A percentile compares a stretch with the other conserved stretches of the same genome.
Evolutionary conservation across 2,329 filamentous ascomycete species (phyloP).

Genomic region (Fusarium falciforme): DNA sequence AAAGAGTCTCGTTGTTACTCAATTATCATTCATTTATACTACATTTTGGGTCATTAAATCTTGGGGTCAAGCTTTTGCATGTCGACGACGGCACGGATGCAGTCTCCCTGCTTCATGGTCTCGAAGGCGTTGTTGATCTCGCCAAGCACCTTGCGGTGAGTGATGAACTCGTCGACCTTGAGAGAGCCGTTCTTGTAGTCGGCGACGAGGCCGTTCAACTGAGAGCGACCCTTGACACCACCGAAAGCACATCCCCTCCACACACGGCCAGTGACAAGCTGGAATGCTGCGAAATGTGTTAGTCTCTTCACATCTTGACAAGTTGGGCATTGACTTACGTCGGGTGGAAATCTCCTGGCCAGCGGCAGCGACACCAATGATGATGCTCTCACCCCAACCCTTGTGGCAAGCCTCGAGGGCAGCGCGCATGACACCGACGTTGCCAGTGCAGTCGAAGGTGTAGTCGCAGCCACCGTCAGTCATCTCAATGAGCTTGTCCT

Average conservation of each 20-base stretch:
- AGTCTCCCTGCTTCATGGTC: constrained; percentile 96
- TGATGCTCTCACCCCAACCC: constrained; percentile 97
- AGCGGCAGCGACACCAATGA: constrained; percentile 96
- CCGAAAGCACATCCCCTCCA: constrained; percentile 99
- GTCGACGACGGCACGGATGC: constrained; percentile 92
- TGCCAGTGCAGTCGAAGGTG: constrained; percentile 99
- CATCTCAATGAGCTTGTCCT: constrained; percentile 95
- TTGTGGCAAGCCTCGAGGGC: constrained; percentile 99
- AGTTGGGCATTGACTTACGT: constrained; percentile 69
- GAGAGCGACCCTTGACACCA: constrained; percentile 95
- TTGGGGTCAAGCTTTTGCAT: constrained; percentile 56
- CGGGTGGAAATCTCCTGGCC: constrained; percentile 95
- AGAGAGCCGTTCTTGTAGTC: constrained; percentile 92
- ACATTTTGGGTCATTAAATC: constrained; percentile 42
- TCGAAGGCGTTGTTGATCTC: constrained; percentile 93
- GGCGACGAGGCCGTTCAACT: constrained; percentile 86
- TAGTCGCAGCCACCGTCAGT: constrained; percentile 98
- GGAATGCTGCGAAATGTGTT: constrained; percentile 77
- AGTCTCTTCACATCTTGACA: constrained; percentile 22
- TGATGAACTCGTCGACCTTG: constrained; percentile 99
- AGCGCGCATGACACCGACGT: constrained; percentile 94
- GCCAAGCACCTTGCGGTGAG: constrained; percentile 84
- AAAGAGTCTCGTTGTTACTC: constrained; percentile 25
- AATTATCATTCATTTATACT: constrained; percentile 39
- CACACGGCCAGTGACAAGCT: constrained; percentile 95